Evolutionary conservation across 495 filamentous ascomycete species (phyloP), one percentile per base, ranked within the genome.

Genomic region (Penicillium longicatenatum): DNA sequence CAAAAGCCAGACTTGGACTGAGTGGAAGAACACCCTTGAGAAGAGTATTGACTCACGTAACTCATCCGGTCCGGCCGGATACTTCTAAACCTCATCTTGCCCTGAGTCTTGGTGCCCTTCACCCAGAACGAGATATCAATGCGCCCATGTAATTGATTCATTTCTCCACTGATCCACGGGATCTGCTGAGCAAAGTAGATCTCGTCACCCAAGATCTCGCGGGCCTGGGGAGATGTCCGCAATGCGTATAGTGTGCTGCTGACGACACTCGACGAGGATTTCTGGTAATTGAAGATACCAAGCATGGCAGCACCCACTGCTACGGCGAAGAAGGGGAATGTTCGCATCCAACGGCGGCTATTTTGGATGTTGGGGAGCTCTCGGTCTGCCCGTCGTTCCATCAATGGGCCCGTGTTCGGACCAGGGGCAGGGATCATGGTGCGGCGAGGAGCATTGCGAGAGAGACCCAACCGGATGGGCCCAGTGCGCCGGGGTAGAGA

Each of bases 281-380:
- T 97, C 66, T 98, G 93, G 82, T 98, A 98, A 79, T 98, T 98
- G 87, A 98, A 98, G 70, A 96, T 94, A 43, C 85, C 90, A 37
- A 94, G 76, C 58, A 87, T 85, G 50, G 85, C 86, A 19, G 77
- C 77, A 31, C 82, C 82, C 51, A 93, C 79, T 45, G 86, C 72
- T 41, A 78, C 56, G 2, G 80, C 61, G 66, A 88, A 89, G 43
- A 87, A 68, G 4, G 86, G 86, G 5, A 86, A 58, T 0, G 83
- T 84, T 10, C 69, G 66, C 9, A 81, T 55, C 82, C 82, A 87
- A 56, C 74, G 65, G 29, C 69, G 61, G 37, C 66, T 66, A 12
- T 64, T 59, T 14, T 71, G 66, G 8, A 75, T 61, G 12, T 63
- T 61, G 6, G 92, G 92, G 6, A 96, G 83, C 57, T 88, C 90